Percentiles rank a stretch among this genome's conserved stretches.
These are phyloP conservation scores for Tylopilus intermedius DNA, from an alignment of 768 basidiomycete species.

Conservation along the genomic window DNA sequence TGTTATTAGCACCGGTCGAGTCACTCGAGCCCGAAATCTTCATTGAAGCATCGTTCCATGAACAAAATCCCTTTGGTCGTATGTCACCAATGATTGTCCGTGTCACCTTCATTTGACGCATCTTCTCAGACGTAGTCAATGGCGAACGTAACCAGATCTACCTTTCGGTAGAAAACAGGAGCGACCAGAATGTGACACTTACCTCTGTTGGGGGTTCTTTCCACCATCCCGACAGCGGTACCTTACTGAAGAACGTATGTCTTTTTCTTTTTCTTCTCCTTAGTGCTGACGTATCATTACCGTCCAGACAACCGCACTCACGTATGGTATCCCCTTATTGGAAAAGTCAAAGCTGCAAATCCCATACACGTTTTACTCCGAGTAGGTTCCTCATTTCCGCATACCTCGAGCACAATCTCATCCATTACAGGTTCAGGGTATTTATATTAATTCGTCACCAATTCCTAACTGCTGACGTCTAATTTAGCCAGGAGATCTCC, in stretches of 20 bases:
- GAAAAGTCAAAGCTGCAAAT: constrained; percentile 57
- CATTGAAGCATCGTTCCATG: constrained; percentile 55
- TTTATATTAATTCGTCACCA: not conserved
- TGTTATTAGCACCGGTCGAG: constrained; percentile 25
- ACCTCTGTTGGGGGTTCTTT: constrained; percentile 62
- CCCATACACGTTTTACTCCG: constrained; percentile 74
- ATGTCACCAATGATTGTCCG: constrained; percentile 27
- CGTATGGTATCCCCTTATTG: constrained; percentile 49
- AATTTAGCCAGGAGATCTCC: constrained; percentile 66
- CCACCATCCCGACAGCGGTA: constrained; percentile 57
- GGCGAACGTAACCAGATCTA: constrained; percentile 71
- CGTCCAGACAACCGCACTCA: constrained; percentile 52
- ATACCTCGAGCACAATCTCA: not conserved
- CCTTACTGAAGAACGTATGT: constrained; percentile 70
- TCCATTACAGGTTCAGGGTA: constrained; percentile 56
- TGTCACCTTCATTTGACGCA: constrained; percentile 12
- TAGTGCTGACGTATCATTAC: not conserved
- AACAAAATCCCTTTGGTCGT: constrained; percentile 75
- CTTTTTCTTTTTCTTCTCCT: not conserved
- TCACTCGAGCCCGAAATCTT: constrained; percentile 50
- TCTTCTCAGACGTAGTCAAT: constrained; percentile 67
- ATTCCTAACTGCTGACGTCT: constrained; percentile 3
- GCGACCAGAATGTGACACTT: constrained; percentile 66
- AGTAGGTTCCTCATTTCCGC: constrained; percentile 47
- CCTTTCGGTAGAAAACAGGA: constrained; percentile 70